phyloP scores from a whole-genome alignment of 2,329 filamentous ascomycete genomes.

The Sarocladium kiliense region DNA sequence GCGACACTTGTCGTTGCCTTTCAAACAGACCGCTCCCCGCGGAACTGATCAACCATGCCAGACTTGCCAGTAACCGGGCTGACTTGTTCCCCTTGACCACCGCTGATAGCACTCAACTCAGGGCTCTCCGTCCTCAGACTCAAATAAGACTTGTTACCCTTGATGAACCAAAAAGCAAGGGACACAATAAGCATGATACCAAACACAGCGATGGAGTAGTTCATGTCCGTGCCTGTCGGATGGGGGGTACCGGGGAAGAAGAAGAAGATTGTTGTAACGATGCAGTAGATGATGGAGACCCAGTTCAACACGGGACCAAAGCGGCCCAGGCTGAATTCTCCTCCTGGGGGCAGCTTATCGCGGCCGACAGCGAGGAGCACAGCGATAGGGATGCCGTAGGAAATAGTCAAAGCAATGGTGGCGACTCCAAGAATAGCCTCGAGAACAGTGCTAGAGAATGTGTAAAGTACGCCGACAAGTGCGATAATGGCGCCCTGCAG shows the following conservation, averaged over 20 bases:
- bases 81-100: background rate
- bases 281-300: slow-evolving; percentile 37
- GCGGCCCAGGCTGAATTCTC: slow-evolving; percentile 32
- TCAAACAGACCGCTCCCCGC: background rate
- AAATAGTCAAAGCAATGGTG: slow-evolving; percentile 42
- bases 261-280: slow-evolving; percentile 40
- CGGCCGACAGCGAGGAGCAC: slow-evolving; percentile 37
- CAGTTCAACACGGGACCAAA: slow-evolving; percentile 30
- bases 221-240: slow-evolving; percentile 37
- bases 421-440: slow-evolving; percentile 42
- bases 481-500: slow-evolving; percentile 30
- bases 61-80: background rate
- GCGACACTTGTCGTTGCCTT: background rate
- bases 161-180: slow-evolving; percentile 35
- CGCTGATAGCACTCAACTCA: background rate
- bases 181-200: slow-evolving; percentile 39
- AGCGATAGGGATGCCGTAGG: slow-evolving; percentile 31
- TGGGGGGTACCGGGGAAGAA: slow-evolving; percentile 36
- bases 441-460: slow-evolving; percentile 41
- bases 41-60: background rate
- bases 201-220: slow-evolving; percentile 43
- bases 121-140: slow-evolving; percentile 12
- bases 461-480: slow-evolving; percentile 40
- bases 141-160: slow-evolving; percentile 34
- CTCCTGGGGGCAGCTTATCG: slow-evolving; percentile 35